phyloP scores from a whole-genome alignment of 139 green algal genomes.

The Pycnococcus provasolii region DNA sequence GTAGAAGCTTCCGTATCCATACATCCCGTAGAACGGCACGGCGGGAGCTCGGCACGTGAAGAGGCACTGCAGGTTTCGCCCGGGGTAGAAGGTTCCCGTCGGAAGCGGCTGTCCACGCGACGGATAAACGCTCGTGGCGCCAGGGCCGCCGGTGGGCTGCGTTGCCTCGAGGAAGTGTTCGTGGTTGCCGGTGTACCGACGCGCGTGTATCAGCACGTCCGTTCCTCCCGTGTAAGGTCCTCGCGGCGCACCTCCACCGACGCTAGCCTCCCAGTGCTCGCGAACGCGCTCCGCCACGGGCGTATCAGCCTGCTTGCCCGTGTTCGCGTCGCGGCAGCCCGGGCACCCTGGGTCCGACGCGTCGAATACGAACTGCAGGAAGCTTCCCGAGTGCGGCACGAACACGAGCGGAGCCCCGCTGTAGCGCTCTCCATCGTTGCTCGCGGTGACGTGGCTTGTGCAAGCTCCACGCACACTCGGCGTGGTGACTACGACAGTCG shows the following conservation, averaged over 20 bases:
- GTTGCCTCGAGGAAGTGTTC: no score
- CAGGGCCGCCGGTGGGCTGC: slow-evolving; percentile 1
- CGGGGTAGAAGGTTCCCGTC: slow-evolving; percentile 18
- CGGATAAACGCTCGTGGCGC: background rate
- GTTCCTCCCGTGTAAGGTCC: slow-evolving; percentile 23
- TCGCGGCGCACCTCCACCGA: no score
- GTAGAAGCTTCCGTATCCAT: no score
- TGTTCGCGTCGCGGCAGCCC: slow-evolving; percentile 6
- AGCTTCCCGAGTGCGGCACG: slow-evolving; percentile 15
- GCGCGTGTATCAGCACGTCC: slow-evolving; percentile 2
- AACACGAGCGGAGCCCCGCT: slow-evolving; percentile 10
- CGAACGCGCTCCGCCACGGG: no score
- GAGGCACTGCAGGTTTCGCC: background rate
- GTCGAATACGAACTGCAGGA: slow-evolving; percentile 19
- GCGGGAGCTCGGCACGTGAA: background rate
- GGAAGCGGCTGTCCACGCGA: background rate
- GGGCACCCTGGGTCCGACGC: slow-evolving; percentile 6
- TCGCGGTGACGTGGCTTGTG: background rate
- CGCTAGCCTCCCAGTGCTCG: no score
- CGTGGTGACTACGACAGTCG: background rate
- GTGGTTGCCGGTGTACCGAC: slow-evolving; percentile 4
- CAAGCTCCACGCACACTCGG: background rate
- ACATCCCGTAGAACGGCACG: no score
- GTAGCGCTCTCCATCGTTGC: slow-evolving; percentile 14
- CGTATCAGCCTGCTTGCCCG: background rate